Percentiles rank a stretch among this genome's conserved stretches.
Evolutionary conservation across 768 basidiomycete species (phyloP).

Genomic region (Scleroderma bovista): DNA sequence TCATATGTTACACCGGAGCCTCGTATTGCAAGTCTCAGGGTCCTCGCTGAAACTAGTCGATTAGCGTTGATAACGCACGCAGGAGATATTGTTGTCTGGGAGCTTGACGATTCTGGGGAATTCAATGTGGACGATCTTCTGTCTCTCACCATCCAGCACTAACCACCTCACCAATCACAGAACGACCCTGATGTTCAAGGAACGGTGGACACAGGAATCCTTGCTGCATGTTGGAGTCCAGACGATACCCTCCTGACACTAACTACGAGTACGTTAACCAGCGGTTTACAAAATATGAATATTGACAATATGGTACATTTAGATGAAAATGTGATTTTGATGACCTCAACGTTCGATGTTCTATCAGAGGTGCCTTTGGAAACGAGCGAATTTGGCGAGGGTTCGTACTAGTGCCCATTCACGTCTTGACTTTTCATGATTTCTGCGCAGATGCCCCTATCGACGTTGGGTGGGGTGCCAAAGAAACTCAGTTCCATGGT

Average conservation of each 20-base stretch:
- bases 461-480: constrained; percentile 97
- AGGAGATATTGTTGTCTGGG: constrained; percentile 77
- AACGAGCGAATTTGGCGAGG: constrained; percentile 80
- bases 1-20: constrained; percentile 16
- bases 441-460: constrained; percentile 68
- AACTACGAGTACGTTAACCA: constrained; percentile 55
- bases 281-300: background rate
- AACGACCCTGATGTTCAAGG: constrained; percentile 68
- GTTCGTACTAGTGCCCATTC: constrained; percentile 19
- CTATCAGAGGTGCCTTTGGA: constrained; percentile 74
- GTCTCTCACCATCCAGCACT: background rate
- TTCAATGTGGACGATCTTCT: constrained; percentile 34
- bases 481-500: constrained; percentile 96
- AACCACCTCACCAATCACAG: constrained; percentile 6
- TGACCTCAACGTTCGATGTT: constrained; percentile 87
- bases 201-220: constrained; percentile 77
- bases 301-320: constrained; percentile 32
- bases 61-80: constrained; percentile 63
- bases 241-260: constrained; percentile 85
- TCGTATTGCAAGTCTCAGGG: constrained; percentile 59
- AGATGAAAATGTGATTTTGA: constrained; percentile 75
- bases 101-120: constrained; percentile 43
- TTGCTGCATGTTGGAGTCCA: constrained; percentile 84
- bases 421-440: constrained; percentile 4
- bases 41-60: constrained; percentile 65